Evolutionary conservation across 768 basidiomycete species (phyloP).

Genomic region (Zangia roseola): DNA sequence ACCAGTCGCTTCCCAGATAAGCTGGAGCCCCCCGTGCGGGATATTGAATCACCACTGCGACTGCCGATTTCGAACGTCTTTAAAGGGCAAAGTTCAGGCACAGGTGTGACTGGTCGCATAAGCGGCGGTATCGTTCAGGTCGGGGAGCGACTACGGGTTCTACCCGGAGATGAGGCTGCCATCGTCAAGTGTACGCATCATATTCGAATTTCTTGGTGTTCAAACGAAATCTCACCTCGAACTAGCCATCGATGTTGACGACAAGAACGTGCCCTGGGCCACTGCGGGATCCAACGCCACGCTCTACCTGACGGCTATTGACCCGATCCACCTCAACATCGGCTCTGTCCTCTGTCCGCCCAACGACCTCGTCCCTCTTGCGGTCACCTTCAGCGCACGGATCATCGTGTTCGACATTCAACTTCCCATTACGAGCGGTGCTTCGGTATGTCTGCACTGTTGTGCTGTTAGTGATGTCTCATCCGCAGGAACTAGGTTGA

Average conservation of each 20-base stretch:
- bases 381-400: constrained; percentile 75
- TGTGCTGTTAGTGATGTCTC: background rate
- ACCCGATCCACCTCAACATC: constrained; percentile 81
- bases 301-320: constrained; percentile 77
- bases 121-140: constrained; percentile 89
- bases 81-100: constrained; percentile 78
- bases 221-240: background rate
- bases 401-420: constrained; percentile 94
- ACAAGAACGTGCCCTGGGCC: constrained; percentile 77
- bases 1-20: constrained; percentile 50
- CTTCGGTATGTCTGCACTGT: constrained; percentile 55
- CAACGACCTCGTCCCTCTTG: constrained; percentile 69
- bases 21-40: constrained; percentile 76
- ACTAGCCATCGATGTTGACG: constrained; percentile 84
- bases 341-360: constrained; percentile 88
- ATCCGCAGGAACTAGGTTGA: constrained; percentile 58
- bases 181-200: constrained; percentile 61
- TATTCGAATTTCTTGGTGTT: background rate
- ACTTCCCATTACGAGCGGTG: constrained; percentile 83
- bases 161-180: constrained; percentile 91
- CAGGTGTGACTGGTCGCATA: constrained; percentile 78
- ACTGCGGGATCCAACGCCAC: constrained; percentile 90
- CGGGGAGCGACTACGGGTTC: constrained; percentile 80
- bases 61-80: constrained; percentile 95
- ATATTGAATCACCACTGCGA: constrained; percentile 74